Conservation (phyloP, 768 basidiomycete species). For the Mycena filopes region DNA sequence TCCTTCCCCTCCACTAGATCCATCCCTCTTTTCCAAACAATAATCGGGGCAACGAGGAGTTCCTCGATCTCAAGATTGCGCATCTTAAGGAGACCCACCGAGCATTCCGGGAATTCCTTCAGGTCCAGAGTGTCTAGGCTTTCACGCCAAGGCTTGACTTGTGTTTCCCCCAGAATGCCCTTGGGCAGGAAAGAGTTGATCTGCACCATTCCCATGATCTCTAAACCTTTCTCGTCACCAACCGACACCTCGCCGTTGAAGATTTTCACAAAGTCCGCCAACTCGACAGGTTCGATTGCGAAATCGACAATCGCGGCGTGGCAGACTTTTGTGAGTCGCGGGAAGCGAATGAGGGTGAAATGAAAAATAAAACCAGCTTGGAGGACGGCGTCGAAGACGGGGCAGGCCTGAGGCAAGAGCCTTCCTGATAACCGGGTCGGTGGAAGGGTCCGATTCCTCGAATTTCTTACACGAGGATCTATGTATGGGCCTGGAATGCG, state of each 20-base stretch:
- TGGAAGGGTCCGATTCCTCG: background rate
- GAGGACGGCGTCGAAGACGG: background rate
- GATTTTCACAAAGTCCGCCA: background rate
- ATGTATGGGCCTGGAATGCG: constrained; percentile 5
- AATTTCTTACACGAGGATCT: background rate
- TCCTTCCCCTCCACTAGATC: too few species aligned
- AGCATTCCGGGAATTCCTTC: background rate
- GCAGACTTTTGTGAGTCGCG: background rate
- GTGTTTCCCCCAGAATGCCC: background rate
- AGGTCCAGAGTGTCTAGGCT: too few species aligned
- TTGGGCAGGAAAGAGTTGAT: background rate
- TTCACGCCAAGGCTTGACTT: too few species aligned
- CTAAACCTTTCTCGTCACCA: too few species aligned
- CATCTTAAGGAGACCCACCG: background rate
- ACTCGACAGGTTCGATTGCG: background rate
- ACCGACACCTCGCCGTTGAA: background rate
- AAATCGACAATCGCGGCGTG: background rate
- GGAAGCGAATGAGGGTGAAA: constrained; percentile 4
- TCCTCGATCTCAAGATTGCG: background rate
- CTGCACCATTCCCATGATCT: constrained; percentile 13
- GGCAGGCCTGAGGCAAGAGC: background rate
- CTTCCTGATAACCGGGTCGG: background rate
- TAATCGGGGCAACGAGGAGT: background rate
- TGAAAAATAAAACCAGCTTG: constrained; percentile 9
- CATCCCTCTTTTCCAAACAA: background rate